These are phyloP conservation scores for Diaporthe sp. DNA, from an alignment of 2,329 filamentous ascomycete genomes.

Conservation along the genomic window DNA sequence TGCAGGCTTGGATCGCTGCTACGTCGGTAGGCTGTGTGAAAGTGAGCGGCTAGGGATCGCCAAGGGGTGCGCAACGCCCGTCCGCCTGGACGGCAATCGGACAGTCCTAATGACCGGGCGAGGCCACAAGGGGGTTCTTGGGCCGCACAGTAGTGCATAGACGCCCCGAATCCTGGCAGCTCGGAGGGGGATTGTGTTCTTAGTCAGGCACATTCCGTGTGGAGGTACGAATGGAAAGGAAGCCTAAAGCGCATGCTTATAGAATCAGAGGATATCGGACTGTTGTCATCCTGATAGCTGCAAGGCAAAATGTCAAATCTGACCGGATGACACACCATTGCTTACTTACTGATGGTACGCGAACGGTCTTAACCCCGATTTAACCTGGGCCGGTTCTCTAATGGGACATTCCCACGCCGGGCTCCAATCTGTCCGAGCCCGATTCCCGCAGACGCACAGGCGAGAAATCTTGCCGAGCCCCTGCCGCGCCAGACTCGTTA, in stretches of 20 bases:
- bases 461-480: neutral
- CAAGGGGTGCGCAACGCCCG: neutral
- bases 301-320: neutral
- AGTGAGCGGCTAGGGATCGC: neutral
- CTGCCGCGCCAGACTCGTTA: neutral
- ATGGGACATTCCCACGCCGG: neutral
- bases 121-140: neutral
- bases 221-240: neutral
- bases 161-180: neutral
- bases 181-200: neutral
- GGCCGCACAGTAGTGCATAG: neutral
- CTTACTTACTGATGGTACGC: neutral
- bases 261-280: neutral
- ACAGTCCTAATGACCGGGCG: neutral
- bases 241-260: neutral
- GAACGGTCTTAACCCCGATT: neutral
- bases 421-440: conserved; percentile 17
- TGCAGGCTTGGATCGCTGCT: neutral
- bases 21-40: neutral
- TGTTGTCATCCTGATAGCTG: neutral
- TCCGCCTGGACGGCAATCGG: conserved; percentile 1
- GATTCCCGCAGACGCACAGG: neutral
- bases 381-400: neutral
- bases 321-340: neutral
- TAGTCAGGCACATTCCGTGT: neutral